These are phyloP conservation scores for Diaporthe velutina DNA, from an alignment of 2,329 filamentous ascomycete genomes.

Conservation along the genomic window DNA sequence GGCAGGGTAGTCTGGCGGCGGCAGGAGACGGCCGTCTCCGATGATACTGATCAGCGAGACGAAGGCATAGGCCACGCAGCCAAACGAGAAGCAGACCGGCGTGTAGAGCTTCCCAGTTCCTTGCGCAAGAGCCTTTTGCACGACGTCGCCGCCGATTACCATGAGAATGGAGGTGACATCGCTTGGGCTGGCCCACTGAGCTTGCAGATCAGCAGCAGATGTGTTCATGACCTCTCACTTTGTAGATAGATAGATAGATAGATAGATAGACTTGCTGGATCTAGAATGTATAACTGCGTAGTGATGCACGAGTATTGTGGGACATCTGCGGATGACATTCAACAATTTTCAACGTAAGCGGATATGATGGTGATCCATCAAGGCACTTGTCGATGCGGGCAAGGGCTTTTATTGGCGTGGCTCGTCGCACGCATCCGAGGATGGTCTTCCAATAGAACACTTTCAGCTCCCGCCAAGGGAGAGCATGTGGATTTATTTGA, in stretches of 20 bases:
- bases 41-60: slow-evolving; percentile 38
- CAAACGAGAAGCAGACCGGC: slow-evolving; percentile 45
- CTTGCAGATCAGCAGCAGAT: background rate
- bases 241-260: background rate
- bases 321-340: background rate
- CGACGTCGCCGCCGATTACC: slow-evolving; percentile 42
- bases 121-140: slow-evolving; percentile 42
- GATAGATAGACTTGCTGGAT: background rate
- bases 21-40: slow-evolving; percentile 41
- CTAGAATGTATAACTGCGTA: background rate
- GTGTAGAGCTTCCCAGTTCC: slow-evolving; percentile 37
- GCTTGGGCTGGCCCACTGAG: slow-evolving; percentile 40
- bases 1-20: slow-evolving; percentile 39
- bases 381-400: background rate
- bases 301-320: background rate
- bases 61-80: slow-evolving; percentile 44
- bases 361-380: background rate
- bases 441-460: no score
- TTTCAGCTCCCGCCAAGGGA: no score
- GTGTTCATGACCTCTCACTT: background rate
- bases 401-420: background rate
- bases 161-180: slow-evolving; percentile 41
- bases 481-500: no score
- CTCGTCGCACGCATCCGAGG: no score
- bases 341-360: no score